Percentiles rank a stretch among this genome's conserved stretches.
phyloP scores from a whole-genome alignment of 768 basidiomycete genomes.

The Tulasnella sp. region DNA sequence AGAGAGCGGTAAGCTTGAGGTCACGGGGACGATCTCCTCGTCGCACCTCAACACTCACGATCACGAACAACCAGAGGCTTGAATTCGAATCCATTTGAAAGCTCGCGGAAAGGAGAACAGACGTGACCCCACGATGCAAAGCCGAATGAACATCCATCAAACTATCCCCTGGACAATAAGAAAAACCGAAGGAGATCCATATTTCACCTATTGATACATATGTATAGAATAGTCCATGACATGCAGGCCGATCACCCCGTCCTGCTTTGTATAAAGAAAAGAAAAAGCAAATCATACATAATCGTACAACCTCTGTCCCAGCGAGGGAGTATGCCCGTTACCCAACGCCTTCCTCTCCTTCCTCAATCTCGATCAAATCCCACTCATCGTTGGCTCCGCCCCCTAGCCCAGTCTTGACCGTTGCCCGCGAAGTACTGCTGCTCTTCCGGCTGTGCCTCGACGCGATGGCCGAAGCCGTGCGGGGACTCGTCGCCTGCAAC shows the following conservation, averaged over 20 bases:
- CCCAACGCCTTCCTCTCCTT: slow-evolving; percentile 11
- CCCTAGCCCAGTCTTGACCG: background rate
- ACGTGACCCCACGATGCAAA: too few relatives aligned
- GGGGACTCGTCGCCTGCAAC: slow-evolving; percentile 62
- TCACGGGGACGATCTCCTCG: too few relatives aligned
- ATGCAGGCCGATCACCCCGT: background rate
- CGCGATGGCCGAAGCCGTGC: slow-evolving; percentile 24
- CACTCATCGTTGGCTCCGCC: slow-evolving; percentile 15
- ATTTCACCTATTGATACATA: too few relatives aligned
- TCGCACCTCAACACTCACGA: too few relatives aligned
- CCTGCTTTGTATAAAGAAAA: background rate
- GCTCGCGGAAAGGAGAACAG: background rate
- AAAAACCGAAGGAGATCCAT: too few relatives aligned
- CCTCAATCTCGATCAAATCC: slow-evolving; percentile 19
- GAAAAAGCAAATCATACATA: background rate
- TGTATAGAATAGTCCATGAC: background rate
- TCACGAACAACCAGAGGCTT: background rate
- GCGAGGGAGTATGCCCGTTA: background rate
- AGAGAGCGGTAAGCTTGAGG: too few relatives aligned
- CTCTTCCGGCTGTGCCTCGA: background rate
- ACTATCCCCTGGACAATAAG: too few relatives aligned
- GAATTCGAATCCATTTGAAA: background rate
- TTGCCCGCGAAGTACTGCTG: background rate
- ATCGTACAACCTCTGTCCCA: background rate
- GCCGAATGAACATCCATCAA: too few relatives aligned